Percentiles rank a stretch among this genome's conserved stretches.
These are phyloP conservation scores for Wickerhamomyces strasburgensis DNA, from an alignment of 805 yeast species.

Conservation along the genomic window DNA sequence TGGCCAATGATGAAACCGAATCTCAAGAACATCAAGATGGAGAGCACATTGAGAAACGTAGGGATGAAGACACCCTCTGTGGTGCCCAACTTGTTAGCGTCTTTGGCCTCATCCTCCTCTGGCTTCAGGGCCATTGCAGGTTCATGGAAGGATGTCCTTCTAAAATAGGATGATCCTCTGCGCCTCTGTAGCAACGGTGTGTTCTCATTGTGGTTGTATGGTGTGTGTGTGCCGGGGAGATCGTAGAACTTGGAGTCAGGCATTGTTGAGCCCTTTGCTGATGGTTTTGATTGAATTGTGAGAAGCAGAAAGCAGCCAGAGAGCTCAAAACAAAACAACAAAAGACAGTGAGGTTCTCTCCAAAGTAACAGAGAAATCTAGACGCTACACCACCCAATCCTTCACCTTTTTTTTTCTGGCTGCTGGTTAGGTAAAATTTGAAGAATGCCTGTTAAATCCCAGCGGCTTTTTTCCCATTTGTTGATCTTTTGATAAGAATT, in stretches of 20 bases:
- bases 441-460: too few species aligned
- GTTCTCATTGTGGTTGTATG: constrained; percentile 21
- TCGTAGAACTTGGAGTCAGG: constrained; percentile 26
- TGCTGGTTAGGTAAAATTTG: too few species aligned
- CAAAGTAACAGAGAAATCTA: too few species aligned
- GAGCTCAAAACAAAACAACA: too few species aligned
- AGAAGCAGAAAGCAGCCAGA: too few species aligned
- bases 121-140: constrained; percentile 4
- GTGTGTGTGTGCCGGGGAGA: constrained; percentile 31
- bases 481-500: background rate
- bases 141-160: constrained; percentile 17
- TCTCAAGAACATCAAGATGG: constrained; percentile 90
- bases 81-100: constrained; percentile 59
- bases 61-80: constrained; percentile 91
- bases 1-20: constrained; percentile 96
- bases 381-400: too few species aligned
- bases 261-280: background rate
- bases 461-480: too few species aligned
- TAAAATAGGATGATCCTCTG: constrained; percentile 10
- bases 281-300: background rate
- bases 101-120: constrained; percentile 1
- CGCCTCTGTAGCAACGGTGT: constrained; percentile 21
- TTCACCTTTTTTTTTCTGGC: too few species aligned
- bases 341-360: too few species aligned
- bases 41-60: constrained; percentile 84